These are phyloP conservation scores for Draba incana DNA, from an alignment of 345 rosid species.

Conservation along the genomic window DNA sequence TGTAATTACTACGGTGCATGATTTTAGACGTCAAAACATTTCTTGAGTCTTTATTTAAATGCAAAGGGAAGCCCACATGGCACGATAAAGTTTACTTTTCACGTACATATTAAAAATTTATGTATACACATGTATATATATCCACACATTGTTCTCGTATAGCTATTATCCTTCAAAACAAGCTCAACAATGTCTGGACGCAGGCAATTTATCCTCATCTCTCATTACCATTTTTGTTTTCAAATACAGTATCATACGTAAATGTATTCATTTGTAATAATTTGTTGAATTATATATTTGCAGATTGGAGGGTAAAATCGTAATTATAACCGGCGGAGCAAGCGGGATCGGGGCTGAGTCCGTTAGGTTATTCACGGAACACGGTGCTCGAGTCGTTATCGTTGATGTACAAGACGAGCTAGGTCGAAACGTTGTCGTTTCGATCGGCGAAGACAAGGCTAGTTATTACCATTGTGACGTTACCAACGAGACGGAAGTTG, in stretches of 20 bases:
- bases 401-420: constrained; percentile 78
- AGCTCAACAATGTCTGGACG: constrained; percentile 33
- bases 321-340: constrained; percentile 82
- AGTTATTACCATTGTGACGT: constrained; percentile 75
- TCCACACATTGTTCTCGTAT: background rate
- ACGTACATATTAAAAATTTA: background rate
- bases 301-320: constrained; percentile 89
- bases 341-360: constrained; percentile 92
- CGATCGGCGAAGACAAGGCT: constrained; percentile 52
- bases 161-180: background rate
- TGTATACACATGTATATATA: constrained; percentile 28
- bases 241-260: no score
- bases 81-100: constrained; percentile 39
- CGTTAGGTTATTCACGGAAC: constrained; percentile 57
- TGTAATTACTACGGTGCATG: constrained; percentile 3
- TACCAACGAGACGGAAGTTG: constrained; percentile 74
- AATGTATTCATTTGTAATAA: no score
- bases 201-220: constrained; percentile 23
- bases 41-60: constrained; percentile 46
- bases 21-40: constrained; percentile 18
- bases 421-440: constrained; percentile 52
- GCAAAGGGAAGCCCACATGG: constrained; percentile 35
- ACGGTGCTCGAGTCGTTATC: constrained; percentile 70
- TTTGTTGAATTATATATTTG: background rate
- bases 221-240: background rate